Evolutionary conservation across 2,329 filamentous ascomycete species (phyloP).

Genomic region (Colletotrichum musae): DNA sequence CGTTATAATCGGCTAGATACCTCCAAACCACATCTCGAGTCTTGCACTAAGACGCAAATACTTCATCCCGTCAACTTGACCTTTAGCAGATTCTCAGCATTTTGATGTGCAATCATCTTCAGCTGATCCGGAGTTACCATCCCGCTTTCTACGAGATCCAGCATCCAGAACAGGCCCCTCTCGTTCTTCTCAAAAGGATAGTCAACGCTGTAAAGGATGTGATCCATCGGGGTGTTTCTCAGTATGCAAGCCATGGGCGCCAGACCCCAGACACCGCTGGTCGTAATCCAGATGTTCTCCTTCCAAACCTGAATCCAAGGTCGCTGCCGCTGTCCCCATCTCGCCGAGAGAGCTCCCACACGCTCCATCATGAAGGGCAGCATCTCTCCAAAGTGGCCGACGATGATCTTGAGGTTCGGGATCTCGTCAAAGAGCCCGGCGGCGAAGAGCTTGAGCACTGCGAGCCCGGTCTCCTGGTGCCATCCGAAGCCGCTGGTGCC

Average conservation of each 20-base stretch:
- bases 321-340: constrained; percentile 50
- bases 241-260: constrained; percentile 61
- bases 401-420: constrained; percentile 19
- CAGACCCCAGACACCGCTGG: constrained; percentile 66
- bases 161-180: constrained; percentile 62
- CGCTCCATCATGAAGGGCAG: constrained; percentile 69
- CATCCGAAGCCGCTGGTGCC: constrained; percentile 63
- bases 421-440: constrained; percentile 28
- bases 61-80: constrained; percentile 44
- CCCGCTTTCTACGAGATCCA: constrained; percentile 63
- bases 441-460: constrained; percentile 26
- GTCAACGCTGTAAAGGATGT: constrained; percentile 70
- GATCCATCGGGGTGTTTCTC: constrained; percentile 62
- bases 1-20: no score
- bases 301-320: constrained; percentile 66
- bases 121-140: constrained; percentile 64
- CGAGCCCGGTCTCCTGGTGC: constrained; percentile 64
- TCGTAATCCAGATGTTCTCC: constrained; percentile 71
- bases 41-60: no score
- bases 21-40: no score
- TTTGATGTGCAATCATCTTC: constrained; percentile 63
- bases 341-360: constrained; percentile 48
- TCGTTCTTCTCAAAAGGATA: constrained; percentile 69
- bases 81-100: constrained; percentile 63
- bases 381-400: constrained; percentile 47